These are phyloP conservation scores for Penicillium thymicola DNA, from an alignment of 2,329 filamentous ascomycete genomes.

Conservation along the genomic window DNA sequence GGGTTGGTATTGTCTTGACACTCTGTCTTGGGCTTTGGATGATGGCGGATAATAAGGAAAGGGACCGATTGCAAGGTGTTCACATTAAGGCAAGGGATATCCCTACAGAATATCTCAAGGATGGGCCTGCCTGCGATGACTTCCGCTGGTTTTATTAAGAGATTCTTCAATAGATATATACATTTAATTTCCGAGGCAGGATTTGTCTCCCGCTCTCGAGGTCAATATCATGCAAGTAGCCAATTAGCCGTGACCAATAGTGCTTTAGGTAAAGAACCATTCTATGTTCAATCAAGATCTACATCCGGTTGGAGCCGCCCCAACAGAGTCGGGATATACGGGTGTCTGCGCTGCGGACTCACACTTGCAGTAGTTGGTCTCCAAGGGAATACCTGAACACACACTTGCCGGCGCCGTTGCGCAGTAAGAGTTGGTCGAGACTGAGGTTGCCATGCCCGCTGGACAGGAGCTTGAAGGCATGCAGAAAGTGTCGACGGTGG, in stretches of 20 bases:
- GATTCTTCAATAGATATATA: constrained; percentile 33
- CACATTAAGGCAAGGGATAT: constrained; percentile 53
- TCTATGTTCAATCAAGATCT: background rate
- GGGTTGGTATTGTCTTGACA: constrained; percentile 53
- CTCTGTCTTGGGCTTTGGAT: constrained; percentile 48
- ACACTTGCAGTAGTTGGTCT: constrained; percentile 20
- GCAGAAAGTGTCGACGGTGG: constrained; percentile 20
- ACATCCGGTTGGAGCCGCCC: constrained; percentile 21
- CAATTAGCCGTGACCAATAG: background rate
- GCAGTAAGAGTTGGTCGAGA: constrained; percentile 19
- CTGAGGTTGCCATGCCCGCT: constrained; percentile 23
- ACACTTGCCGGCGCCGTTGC: constrained; percentile 13
- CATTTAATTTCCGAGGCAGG: background rate
- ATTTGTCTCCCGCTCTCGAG: no score
- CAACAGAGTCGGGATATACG: constrained; percentile 17
- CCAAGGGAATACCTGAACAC: constrained; percentile 12
- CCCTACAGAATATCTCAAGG: constrained; percentile 50
- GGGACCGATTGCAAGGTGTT: constrained; percentile 54
- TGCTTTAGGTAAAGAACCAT: no score
- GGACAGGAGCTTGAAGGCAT: constrained; percentile 25
- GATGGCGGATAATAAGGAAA: constrained; percentile 54
- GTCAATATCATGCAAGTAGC: background rate
- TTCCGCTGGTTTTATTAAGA: constrained; percentile 56
- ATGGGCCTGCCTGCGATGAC: constrained; percentile 49
- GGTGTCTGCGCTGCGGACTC: constrained; percentile 15